Conservation (phyloP, 805 yeast genomes). For the Pichia membranifaciens region DNA sequence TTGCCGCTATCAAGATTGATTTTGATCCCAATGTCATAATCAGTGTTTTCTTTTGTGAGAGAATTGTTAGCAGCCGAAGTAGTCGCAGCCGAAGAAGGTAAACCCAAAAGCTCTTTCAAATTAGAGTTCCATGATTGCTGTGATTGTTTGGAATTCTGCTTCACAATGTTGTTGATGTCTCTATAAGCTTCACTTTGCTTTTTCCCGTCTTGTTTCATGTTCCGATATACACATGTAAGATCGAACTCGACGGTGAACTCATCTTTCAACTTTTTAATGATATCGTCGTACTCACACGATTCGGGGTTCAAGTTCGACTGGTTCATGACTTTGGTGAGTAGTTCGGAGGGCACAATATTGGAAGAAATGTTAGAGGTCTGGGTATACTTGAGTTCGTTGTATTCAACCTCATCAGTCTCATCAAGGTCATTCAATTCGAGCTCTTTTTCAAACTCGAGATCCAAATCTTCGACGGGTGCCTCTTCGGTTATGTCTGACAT, state of each 20-base stretch:
- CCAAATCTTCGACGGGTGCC: constrained; percentile 32
- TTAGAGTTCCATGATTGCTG: constrained; percentile 38
- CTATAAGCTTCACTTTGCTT: constrained; percentile 38
- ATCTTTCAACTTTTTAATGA: constrained; percentile 19
- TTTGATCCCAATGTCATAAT: constrained; percentile 25
- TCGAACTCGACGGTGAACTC: constrained; percentile 23
- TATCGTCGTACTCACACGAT: constrained; percentile 23
- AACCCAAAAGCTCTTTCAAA: constrained; percentile 11
- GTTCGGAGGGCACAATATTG: constrained; percentile 22
- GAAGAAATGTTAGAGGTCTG: constrained; percentile 26
- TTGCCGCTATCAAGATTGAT: constrained; percentile 25
- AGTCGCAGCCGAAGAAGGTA: constrained; percentile 8
- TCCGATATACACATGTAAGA: constrained; percentile 21
- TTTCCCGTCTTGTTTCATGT: constrained; percentile 21
- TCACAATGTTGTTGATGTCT: constrained; percentile 43
- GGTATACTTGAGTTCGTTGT: constrained; percentile 40
- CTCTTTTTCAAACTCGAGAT: constrained; percentile 38
- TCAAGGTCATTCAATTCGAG: constrained; percentile 48
- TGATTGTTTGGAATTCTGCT: constrained; percentile 49
- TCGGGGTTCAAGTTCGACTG: constrained; percentile 28
- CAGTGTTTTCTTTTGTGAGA: constrained; percentile 4
- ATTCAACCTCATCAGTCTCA: constrained; percentile 41
- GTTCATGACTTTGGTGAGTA: constrained; percentile 14
- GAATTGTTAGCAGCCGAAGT: neutral
- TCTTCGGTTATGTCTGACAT: constrained; percentile 48